These are phyloP conservation scores for Emmonsia crescens DNA, from an alignment of 2,329 filamentous ascomycete genomes.

Conservation along the genomic window DNA sequence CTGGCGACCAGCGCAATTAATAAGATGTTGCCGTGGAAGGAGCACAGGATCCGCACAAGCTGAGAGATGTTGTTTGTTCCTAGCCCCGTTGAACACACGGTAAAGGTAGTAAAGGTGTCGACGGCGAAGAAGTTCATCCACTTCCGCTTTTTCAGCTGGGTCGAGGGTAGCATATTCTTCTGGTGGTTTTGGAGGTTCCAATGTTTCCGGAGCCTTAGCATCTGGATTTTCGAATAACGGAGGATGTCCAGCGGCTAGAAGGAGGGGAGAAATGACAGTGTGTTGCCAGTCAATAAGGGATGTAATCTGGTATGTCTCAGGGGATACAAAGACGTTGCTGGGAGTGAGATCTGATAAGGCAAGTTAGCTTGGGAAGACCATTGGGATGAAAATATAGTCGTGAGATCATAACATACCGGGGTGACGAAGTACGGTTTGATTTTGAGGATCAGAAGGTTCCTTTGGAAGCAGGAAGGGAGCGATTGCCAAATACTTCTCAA, in stretches of 20 bases:
- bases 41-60: slow-evolving; percentile 5
- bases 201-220: slow-evolving; percentile 3
- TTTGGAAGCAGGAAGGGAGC: slow-evolving; percentile 16
- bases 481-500: slow-evolving; percentile 17
- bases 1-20: slow-evolving; percentile 14
- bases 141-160: slow-evolving; percentile 4
- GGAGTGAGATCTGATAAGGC: slow-evolving; percentile 5
- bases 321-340: slow-evolving; percentile 11
- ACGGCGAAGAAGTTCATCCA: slow-evolving; percentile 8
- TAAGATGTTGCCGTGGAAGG: slow-evolving; percentile 8
- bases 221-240: slow-evolving; percentile 10
- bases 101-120: slow-evolving; percentile 10
- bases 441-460: slow-evolving; percentile 4
- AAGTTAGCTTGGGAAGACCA: too few species aligned
- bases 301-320: slow-evolving; percentile 5
- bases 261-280: slow-evolving; percentile 1
- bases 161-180: slow-evolving; percentile 10
- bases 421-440: slow-evolving; percentile 10
- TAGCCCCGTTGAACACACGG: slow-evolving; percentile 9
- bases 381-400: too few species aligned
- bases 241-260: slow-evolving; percentile 11
- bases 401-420: slow-evolving; percentile 6
- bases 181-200: slow-evolving; percentile 5
- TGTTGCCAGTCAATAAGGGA: slow-evolving; percentile 13
- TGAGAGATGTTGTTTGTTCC: slow-evolving; percentile 8